Evolutionary conservation across 805 yeast species (phyloP), one percentile per base, ranked within the genome.

Genomic region (Zygotorulaspora florentina): DNA sequence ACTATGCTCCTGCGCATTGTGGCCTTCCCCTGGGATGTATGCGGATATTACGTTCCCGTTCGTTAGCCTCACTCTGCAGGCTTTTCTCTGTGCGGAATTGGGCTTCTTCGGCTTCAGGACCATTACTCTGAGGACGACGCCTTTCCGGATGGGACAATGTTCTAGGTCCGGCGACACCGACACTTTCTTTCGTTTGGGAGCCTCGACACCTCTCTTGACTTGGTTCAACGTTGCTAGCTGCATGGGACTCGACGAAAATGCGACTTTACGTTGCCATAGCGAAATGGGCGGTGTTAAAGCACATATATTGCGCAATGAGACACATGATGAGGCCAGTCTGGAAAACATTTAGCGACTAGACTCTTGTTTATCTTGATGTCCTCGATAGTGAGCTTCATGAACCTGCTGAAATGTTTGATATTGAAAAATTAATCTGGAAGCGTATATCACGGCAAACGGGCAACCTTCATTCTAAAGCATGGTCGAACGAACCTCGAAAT

Each of bases 11-110:
- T 93, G 98, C 17, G 95, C 84, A 62, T 93, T 93, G 68, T 93
- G 99, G 16, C 99, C 99, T 64, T 93, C 97, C 45, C 99, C 99
- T 12, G 97, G 96, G 47, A 93, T 93, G 65, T 89, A 90, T 1
- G 96, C 96, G 38, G 91, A 83, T 13, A 93, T 79, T 40, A 87
- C 82, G 54, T 83, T 84, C 23, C 98, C 99, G 59, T 87, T 91
- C 9, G 95, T 79, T 50, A 93, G 75, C 68, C 96, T 79, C 17
- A 93, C 98, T 73, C 98, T 85, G 53, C 95, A 89, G 39, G 95
- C 96, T 67, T 93, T 93, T 71, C 99, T 80, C 70, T 90, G 91
- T 15, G 99, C 97, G 36, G 98, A 91, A 72, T 93, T 93, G 29
- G 99, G 99, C 66, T 93, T 93, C 74, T 93, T 93, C 38, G 99